Percentiles rank a stretch among this genome's conserved stretches.
Conservation (phyloP, 2,329 filamentous ascomycete species). For the Apiospora hydei region DNA sequence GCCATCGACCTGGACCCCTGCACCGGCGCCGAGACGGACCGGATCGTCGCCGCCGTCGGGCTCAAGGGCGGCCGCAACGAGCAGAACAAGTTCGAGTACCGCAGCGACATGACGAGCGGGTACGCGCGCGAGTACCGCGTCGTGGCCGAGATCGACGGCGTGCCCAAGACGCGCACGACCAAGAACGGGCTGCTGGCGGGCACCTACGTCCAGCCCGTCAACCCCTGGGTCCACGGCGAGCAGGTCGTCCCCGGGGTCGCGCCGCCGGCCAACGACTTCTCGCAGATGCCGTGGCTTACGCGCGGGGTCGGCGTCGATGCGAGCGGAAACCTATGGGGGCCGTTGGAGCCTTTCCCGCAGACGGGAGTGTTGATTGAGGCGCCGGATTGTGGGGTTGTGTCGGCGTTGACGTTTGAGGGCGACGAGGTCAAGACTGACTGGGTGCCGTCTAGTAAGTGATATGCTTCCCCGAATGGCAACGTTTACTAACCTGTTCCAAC, state of each 20-base stretch:
- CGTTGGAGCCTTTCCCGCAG: constrained; percentile 47
- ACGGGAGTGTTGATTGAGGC: constrained; percentile 43
- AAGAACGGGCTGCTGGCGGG: constrained; percentile 46
- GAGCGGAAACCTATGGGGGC: constrained; percentile 46
- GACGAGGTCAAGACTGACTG: constrained; percentile 31
- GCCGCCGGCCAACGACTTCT: constrained; percentile 45
- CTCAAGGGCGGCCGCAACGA: constrained; percentile 42
- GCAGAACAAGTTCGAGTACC: constrained; percentile 48
- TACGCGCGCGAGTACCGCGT: constrained; percentile 48
- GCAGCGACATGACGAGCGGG: constrained; percentile 41
- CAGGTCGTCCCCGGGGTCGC: constrained; percentile 45
- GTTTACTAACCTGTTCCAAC: background rate
- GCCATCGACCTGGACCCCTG: constrained; percentile 48
- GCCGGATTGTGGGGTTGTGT: constrained; percentile 29
- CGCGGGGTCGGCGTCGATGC: constrained; percentile 45
- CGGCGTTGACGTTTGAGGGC: constrained; percentile 27
- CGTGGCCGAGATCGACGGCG: constrained; percentile 43
- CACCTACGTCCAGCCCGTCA: constrained; percentile 46
- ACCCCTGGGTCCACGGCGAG: constrained; percentile 47
- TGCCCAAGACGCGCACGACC: constrained; percentile 40
- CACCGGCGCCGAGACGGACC: constrained; percentile 44
- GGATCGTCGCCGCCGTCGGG: constrained; percentile 43
- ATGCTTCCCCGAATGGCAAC: background rate
- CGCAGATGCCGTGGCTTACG: constrained; percentile 45
- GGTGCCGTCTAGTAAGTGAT: constrained; percentile 33